Percentiles rank a stretch among this genome's conserved stretches.
Conservation (phyloP, 2,329 filamentous ascomycete species). For the Colletotrichum chrysophilum region DNA sequence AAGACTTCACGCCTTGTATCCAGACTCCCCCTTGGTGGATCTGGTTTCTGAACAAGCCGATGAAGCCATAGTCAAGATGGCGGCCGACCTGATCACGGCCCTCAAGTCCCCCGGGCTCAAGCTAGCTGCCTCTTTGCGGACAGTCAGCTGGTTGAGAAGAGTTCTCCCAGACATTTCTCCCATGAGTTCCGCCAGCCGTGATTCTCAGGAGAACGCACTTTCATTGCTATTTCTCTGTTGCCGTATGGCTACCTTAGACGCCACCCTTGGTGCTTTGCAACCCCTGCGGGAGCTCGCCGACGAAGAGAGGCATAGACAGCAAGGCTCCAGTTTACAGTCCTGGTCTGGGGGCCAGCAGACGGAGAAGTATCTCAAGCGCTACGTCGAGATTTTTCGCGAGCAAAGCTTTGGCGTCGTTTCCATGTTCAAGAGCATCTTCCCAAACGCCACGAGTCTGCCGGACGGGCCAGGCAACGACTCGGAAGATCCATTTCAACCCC, state of each 20-base stretch:
- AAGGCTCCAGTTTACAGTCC: slow-evolving; percentile 41
- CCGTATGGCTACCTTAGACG: slow-evolving; percentile 78
- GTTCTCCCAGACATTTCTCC: slow-evolving; percentile 76
- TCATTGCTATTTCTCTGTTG: slow-evolving; percentile 89
- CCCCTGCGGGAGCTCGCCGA: slow-evolving; percentile 89
- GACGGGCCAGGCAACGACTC: slow-evolving; percentile 7
- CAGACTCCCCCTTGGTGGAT: slow-evolving; percentile 75
- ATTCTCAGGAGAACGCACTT: slow-evolving; percentile 67
- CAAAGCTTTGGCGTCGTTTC: slow-evolving; percentile 96
- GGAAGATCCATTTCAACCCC: slow-evolving; percentile 54
- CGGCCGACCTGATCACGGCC: slow-evolving; percentile 78
- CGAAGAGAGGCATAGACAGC: slow-evolving; percentile 69
- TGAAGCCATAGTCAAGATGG: slow-evolving; percentile 86
- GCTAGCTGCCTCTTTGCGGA: slow-evolving; percentile 87
- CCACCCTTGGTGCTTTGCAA: slow-evolving; percentile 81
- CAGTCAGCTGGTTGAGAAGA: slow-evolving; percentile 87
- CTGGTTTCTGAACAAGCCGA: slow-evolving; percentile 81
- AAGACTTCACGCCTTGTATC: slow-evolving; percentile 82
- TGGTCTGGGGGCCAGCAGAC: slow-evolving; percentile 87
- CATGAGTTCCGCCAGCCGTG: slow-evolving; percentile 6
- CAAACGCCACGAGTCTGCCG: slow-evolving; percentile 48
- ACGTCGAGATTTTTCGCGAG: slow-evolving; percentile 96
- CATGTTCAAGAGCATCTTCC: slow-evolving; percentile 91
- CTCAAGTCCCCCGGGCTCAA: slow-evolving; percentile 82
- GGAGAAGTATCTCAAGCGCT: slow-evolving; percentile 91